phyloP scores from a whole-genome alignment of 2,329 filamentous ascomycete species.

The Hirsutella thompsonii region DNA sequence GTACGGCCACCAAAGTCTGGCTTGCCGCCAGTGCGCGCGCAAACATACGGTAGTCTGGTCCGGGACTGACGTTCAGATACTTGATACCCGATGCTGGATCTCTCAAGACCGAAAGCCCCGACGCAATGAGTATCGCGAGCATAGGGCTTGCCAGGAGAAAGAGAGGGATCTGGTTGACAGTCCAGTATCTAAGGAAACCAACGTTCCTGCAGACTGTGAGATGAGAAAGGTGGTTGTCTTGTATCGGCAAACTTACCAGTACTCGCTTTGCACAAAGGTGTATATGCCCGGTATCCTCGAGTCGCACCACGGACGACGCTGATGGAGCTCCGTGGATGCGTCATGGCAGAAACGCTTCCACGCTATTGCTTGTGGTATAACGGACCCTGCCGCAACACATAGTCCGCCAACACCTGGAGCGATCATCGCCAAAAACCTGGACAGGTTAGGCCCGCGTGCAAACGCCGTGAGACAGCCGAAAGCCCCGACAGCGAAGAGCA shows the following conservation, averaged over 20 bases:
- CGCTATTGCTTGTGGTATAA: conserved; percentile 62
- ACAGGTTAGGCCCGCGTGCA: conserved; percentile 13
- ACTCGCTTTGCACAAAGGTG: conserved; percentile 73
- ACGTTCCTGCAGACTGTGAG: conserved; percentile 51
- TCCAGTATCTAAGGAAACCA: conserved; percentile 88
- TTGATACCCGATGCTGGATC: conserved; percentile 7
- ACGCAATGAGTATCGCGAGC: conserved; percentile 48
- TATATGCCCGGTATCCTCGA: conserved; percentile 74
- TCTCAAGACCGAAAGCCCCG: conserved; percentile 32
- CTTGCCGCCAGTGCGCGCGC: conserved; percentile 51
- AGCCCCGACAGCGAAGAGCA: conserved; percentile 56
- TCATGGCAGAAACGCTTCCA: conserved; percentile 56
- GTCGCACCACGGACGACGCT: conserved; percentile 60
- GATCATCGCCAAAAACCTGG: conserved; percentile 36
- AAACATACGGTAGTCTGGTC: conserved; percentile 15
- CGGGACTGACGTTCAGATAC: conserved; percentile 1
- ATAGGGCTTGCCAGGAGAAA: conserved; percentile 77
- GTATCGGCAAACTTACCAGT: conserved; percentile 55
- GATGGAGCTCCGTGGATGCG: conserved; percentile 11
- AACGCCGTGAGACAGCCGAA: conserved; percentile 22
- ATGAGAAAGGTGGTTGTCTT: background rate
- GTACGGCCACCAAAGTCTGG: conserved; percentile 57
- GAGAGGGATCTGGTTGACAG: conserved; percentile 67
- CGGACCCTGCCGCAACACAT: conserved; percentile 52
- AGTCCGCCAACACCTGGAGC: conserved; percentile 54